Evolutionary conservation across 176 grass and related monocot species (phyloP), one percentile per base, ranked within the genome.

Genomic region (Paspalum notatum): DNA sequence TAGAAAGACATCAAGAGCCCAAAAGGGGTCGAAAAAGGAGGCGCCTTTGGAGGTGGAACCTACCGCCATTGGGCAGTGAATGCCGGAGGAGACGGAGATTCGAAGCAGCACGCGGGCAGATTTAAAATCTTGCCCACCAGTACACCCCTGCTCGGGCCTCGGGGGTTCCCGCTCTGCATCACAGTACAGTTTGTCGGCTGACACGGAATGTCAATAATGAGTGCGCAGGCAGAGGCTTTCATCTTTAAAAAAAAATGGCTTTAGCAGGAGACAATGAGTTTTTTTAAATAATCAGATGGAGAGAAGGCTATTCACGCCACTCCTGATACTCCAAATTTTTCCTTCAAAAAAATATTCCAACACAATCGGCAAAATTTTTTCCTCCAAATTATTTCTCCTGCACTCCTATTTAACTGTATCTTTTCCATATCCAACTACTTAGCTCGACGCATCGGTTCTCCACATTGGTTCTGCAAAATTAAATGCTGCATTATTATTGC

Each of bases 11-110:
- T 54, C 79, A 57, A 61, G 67, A 71, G 41, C 18, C 43, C 52
- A 42, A 74, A 78, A 83, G 57, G 52, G 18, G 66, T 55, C 68
- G 75, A 40, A 71, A 87, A 91, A 83, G 75, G 40, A 73, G 41
- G 74, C 53, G 74, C 68, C 80, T 84, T 89, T 76, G 89, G 62
- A 71, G 82, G 75, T 82, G 85, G 78, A 73, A 46, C 77, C 56
- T 71, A 75, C 72, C 37, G 38, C 18, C 37, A 75, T 80, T 32
- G 37, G 40, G 59, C 73, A 80, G n/a, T 50, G 72, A 86, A 86
- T 70, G 83, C 52, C 78, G 77, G 82, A 14, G 59, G 75, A 66
- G 62, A 83, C 59, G 44, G 75, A 67, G 82, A 83, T 83, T 82
- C 73, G 80, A 73, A n/a, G 53, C 50, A 42, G 53, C 66, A 61